These are phyloP conservation scores for Magnusiomyces ingens DNA, from an alignment of 1,139 yeast genomes.

Conservation along the genomic window DNA sequence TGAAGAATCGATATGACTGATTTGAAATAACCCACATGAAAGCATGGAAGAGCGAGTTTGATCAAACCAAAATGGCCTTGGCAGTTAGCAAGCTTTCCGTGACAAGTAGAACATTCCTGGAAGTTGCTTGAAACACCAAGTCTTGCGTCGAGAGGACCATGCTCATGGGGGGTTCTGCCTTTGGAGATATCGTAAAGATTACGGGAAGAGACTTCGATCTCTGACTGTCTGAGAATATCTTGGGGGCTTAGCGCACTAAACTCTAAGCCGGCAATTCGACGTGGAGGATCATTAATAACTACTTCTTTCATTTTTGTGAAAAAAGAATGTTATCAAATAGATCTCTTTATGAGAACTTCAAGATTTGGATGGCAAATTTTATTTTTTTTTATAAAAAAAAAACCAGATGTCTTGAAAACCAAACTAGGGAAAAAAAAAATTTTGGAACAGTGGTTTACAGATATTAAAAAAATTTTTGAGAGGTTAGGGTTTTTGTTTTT, in stretches of 20 bases:
- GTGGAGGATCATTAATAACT: constrained; percentile 80
- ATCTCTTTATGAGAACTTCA: too few relatives aligned
- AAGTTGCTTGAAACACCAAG: constrained; percentile 93
- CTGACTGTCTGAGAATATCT: constrained; percentile 89
- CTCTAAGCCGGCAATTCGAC: constrained; percentile 82
- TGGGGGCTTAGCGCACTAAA: constrained; percentile 88
- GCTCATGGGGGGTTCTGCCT: constrained; percentile 70
- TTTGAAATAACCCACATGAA: constrained; percentile 95
- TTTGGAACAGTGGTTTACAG: neutral
- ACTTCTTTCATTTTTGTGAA: constrained; percentile 52
- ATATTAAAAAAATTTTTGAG: too few relatives aligned
- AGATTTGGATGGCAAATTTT: too few relatives aligned
- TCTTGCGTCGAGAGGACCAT: constrained; percentile 84
- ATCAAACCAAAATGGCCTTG: constrained; percentile 99
- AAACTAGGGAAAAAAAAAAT: neutral
- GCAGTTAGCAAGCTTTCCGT: constrained; percentile 86
- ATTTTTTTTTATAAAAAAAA: too few relatives aligned
- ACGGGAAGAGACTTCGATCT: constrained; percentile 86
- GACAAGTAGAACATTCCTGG: constrained; percentile 83
- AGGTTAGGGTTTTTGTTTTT: neutral
- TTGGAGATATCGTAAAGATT: constrained; percentile 86
- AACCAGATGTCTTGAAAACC: too few relatives aligned
- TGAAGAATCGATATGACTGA: constrained; percentile 84
- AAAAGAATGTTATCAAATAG: too few relatives aligned
- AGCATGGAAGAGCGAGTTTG: constrained; percentile 87